Evolutionary conservation across 2,329 filamentous ascomycete genomes (phyloP), one percentile per base, ranked within the genome.

Genomic region (Raffaelea arxii): DNA sequence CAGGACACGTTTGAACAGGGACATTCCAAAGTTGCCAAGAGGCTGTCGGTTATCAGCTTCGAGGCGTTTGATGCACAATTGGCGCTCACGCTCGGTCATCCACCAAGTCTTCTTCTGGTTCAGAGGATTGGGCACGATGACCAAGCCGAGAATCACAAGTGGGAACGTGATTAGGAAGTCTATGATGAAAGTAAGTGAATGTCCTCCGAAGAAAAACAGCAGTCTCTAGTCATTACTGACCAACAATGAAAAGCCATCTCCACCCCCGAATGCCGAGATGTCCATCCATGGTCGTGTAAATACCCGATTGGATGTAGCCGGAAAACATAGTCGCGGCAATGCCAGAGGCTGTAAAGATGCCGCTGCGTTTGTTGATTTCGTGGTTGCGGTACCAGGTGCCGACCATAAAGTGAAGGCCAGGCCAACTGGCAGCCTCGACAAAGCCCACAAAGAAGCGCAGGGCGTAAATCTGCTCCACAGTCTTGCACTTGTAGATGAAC

Each of bases 391-490:
- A 67, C 41, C 67, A 68, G 53, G 66, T 67, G 3, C 62, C 66
- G 9, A 67, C 54, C 40, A 67, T 9, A n/a, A 9, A 10, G 32
- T 10, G 7, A 6, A 36, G 7, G 19, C 32, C 32, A 6, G 32
- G 32, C 32, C 32, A 36, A 6, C 7, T 10, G 32, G 32, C 16
- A 6, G 68, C 68, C 38, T 71, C 67, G 0, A 71, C 55, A 0
- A 69, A 54, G 0, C 64, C 68, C 1, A 70, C 51, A n/a, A 76
- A 62, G 51, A 76, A 77, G 2, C 62, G 63, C 6, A 71, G 58
- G 30, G 65, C 64, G 54, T 72, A 74, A 30, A 75, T 65, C 0
- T 69, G 71, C 50, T 68, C 68, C 2, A 68, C 58, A 46, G 71
- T 72, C 51, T 67, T 72, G 30, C 66, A 63, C 56, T 41, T 35